Evolutionary conservation across 257 asterid species (phyloP), one percentile per base, ranked within the genome.

Genomic region (Nicotiana knightiana): DNA sequence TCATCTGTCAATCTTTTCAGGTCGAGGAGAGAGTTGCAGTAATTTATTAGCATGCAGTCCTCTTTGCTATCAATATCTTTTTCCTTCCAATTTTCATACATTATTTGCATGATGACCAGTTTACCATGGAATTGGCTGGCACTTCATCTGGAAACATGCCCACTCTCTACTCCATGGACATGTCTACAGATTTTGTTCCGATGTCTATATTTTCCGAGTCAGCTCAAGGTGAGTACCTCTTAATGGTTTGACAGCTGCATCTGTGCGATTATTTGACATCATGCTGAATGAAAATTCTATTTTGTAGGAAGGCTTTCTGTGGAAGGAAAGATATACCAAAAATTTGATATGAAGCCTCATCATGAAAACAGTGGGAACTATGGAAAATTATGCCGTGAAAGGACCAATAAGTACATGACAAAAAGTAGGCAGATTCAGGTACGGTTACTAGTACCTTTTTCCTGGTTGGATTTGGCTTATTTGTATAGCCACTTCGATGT

Each of bases 121-220:
- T 91, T 81, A 91, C 93, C 7, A 96, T 96, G 98, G 98, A 96
- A 86, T 84, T 94, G 89, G 90, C 90, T 78, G 92, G 89, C 81
- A 81, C 89, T 54, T 90, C 86, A 76, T 85, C 91, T 66, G 91
- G 87, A 81, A 89, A 90, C 85, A 81, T 86, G 82, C 97, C 97
- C 39, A 91, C 84, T 63, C 63, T 85, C 89, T 93, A 89, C 91
- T 82, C 96, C 26, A 85, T 96, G 99, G 92, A 91, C 88, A 91
- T 93, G 98, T 91, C 98, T 77, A 91, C 92, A n/a, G 91, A 93
- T 87, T 89, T 94, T 86, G 61, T 90, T 79, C 99, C 98, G 32
- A 93, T 96, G 97, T 88, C 92, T 10, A 92, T 96, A 54, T 90
- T 94, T 86, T 86, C 97, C 3, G 99, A 91, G 93, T 89, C 98